A percentile compares a stretch with the other conserved stretches of the same genome.
Evolutionary conservation across 106 monocot species (phyloP).

Genomic region (Vanilla planifolia): DNA sequence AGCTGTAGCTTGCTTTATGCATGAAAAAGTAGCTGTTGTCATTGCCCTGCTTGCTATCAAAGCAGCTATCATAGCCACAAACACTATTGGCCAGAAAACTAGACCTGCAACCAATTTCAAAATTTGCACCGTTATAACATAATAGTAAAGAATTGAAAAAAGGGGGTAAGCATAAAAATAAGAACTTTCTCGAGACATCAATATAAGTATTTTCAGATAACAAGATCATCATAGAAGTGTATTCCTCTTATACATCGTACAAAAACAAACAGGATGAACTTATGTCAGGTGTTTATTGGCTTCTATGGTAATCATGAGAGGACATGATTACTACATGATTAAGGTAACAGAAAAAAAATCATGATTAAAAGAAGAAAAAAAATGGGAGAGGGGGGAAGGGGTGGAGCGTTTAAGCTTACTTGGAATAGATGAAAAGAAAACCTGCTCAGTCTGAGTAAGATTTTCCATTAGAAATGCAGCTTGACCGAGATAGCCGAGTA

Average conservation of each 20-base stretch:
- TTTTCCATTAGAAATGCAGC: constrained; percentile 94
- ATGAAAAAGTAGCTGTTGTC: constrained; percentile 94
- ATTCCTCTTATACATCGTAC: no score
- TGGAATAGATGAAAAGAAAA: constrained; percentile 92
- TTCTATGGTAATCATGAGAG: no score
- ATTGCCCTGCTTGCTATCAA: constrained; percentile 92
- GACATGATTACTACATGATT: not conserved
- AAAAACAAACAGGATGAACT: no score
- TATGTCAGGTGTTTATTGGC: no score
- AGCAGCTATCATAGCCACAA: constrained; percentile 76
- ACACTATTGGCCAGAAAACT: constrained; percentile 79
- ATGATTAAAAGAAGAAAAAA: no score
- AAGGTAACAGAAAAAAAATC: constrained; percentile 3
- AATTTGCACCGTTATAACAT: not conserved
- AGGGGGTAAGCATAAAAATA: no score
- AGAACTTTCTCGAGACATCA: no score
- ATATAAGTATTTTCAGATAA: no score
- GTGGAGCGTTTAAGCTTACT: constrained; percentile 38
- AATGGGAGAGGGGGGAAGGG: not conserved
- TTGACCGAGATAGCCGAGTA: constrained; percentile 93
- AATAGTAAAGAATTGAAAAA: not conserved
- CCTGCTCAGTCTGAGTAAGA: constrained; percentile 49
- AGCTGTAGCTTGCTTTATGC: constrained; percentile 89
- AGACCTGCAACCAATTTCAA: constrained; percentile 37
- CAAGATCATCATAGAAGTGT: no score